phyloP scores from a whole-genome alignment of 805 yeast species.

The Teunomyces tritomae region DNA sequence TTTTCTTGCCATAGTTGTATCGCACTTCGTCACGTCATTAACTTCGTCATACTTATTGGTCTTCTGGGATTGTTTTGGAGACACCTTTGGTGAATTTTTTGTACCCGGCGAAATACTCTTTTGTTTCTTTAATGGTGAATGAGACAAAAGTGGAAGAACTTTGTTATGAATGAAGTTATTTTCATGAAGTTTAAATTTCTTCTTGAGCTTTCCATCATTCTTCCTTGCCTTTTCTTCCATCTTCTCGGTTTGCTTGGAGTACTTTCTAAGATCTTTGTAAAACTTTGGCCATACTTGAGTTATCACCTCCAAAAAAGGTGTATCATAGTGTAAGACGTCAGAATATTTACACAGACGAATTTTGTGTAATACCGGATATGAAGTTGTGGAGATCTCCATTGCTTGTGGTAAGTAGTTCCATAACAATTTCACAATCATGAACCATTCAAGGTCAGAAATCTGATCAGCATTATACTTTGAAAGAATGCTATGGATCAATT shows the following conservation, averaged over 20 bases:
- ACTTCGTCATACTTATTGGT: neutral
- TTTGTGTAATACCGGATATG: neutral
- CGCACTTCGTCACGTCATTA: neutral
- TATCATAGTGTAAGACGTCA: neutral
- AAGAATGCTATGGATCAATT: neutral
- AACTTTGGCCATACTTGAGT: neutral
- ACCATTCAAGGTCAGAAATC: conserved; percentile 1
- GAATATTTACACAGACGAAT: neutral
- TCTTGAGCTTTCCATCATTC: neutral
- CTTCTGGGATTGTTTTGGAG: neutral
- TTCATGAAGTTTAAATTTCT: neutral
- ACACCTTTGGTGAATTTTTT: neutral
- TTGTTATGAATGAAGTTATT: neutral
- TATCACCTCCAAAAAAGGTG: neutral
- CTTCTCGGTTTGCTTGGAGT: neutral
- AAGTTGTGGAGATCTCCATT: neutral
- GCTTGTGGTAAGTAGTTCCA: conserved; percentile 1
- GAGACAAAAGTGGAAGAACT: neutral
- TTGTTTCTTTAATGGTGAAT: neutral
- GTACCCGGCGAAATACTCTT: neutral
- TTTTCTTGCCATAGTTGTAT: neutral
- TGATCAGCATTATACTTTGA: neutral
- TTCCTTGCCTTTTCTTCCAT: neutral
- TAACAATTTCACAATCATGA: neutral
- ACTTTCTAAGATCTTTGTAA: neutral